These are phyloP conservation scores for Aspergillus ochraceus DNA, from an alignment of 2,329 filamentous ascomycete species.

Conservation along the genomic window DNA sequence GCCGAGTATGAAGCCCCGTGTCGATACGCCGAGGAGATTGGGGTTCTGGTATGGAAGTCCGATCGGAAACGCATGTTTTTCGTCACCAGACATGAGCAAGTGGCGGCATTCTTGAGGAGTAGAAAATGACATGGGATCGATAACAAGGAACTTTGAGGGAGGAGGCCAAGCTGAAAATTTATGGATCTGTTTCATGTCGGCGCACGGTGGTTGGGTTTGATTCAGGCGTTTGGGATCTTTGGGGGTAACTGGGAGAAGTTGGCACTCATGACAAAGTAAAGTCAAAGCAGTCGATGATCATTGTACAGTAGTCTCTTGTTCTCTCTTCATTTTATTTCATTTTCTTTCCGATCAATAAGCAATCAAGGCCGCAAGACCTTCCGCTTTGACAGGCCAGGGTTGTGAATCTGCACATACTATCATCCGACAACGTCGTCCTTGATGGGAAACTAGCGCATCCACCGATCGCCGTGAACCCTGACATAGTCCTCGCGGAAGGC, in stretches of 20 bases:
- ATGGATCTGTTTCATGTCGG: neutral
- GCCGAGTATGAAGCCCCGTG: slow-evolving; percentile 57
- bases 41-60: slow-evolving; percentile 84
- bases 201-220: slow-evolving; percentile 1
- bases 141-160: no score
- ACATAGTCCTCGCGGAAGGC: slow-evolving; percentile 30
- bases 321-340: neutral
- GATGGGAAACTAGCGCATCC: slow-evolving; percentile 14
- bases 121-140: slow-evolving; percentile 39
- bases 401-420: neutral
- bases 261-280: neutral
- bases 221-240: slow-evolving; percentile 6
- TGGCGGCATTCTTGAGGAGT: slow-evolving; percentile 74
- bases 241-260: neutral
- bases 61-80: slow-evolving; percentile 84
- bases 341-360: neutral
- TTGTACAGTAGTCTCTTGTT: neutral
- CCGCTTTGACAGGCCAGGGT: neutral
- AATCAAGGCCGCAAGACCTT: neutral
- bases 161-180: neutral
- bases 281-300: neutral
- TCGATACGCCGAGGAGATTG: slow-evolving; percentile 79
- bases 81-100: slow-evolving; percentile 85
- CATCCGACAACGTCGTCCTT: neutral
- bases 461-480: slow-evolving; percentile 20